Evolutionary conservation across 148 eudicot genomes (phyloP).

Genomic region (Fallopia convolvulus): DNA sequence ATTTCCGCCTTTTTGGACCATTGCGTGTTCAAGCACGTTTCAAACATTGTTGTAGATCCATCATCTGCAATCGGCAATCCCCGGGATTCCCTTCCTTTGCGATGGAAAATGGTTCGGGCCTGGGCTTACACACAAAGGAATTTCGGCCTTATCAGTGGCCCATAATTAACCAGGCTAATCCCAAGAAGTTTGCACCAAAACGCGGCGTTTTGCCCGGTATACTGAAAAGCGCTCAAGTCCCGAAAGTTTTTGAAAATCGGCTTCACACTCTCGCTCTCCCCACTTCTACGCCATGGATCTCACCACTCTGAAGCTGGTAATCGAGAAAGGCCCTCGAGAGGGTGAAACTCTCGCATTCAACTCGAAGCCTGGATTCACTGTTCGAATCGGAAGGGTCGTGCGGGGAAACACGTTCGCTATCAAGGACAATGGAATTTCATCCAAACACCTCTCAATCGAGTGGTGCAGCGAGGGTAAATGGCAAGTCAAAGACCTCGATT

Average conservation of each 20-base stretch:
- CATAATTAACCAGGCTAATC: no score
- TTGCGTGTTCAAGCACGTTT: no score
- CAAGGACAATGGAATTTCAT: constrained; percentile 73
- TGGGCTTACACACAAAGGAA: no score
- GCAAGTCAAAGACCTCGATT: constrained; percentile 55
- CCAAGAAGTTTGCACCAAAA: not conserved
- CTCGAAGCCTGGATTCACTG: constrained; percentile 17
- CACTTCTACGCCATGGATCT: constrained; percentile 22
- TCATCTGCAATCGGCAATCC: no score
- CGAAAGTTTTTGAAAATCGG: not conserved
- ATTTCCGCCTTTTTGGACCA: not conserved
- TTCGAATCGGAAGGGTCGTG: constrained; percentile 53
- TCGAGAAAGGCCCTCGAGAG: constrained; percentile 59
- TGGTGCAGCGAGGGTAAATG: constrained; percentile 31
- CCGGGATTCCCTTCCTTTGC: no score
- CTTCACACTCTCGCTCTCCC: constrained; percentile 4
- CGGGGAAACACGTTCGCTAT: constrained; percentile 55
- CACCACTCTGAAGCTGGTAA: constrained; percentile 31
- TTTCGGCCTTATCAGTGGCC: no score
- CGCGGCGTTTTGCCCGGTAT: not conserved
- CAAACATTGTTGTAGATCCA: no score
- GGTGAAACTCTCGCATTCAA: constrained; percentile 56
- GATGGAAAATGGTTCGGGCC: no score
- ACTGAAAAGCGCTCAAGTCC: not conserved
- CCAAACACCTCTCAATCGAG: constrained; percentile 51